A percentile compares a stretch with the other conserved stretches of the same genome.
These are phyloP conservation scores for Aspergillus japonicus DNA, from an alignment of 2,329 filamentous ascomycete genomes.

Conservation along the genomic window DNA sequence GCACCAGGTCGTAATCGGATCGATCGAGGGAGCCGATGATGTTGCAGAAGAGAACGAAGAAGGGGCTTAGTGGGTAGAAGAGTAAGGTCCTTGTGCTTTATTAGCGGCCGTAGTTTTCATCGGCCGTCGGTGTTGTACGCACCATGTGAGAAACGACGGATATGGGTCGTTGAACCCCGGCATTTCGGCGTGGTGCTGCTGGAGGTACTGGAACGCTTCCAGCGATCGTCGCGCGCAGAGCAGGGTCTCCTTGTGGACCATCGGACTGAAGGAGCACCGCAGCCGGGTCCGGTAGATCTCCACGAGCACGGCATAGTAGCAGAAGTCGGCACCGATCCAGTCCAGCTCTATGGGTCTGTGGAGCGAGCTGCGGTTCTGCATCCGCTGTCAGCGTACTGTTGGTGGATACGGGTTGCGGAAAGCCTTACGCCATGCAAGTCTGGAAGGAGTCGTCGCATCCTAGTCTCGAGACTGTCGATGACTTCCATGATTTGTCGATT, in stretches of 20 bases:
- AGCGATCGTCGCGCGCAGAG: background rate
- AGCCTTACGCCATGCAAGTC: background rate
- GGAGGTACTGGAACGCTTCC: background rate
- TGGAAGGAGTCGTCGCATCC: background rate
- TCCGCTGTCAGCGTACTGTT: background rate
- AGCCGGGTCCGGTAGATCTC: background rate
- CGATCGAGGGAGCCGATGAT: conserved; percentile 22
- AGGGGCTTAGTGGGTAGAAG: conserved; percentile 23
- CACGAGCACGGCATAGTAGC: background rate
- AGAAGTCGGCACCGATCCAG: background rate
- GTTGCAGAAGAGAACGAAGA: conserved; percentile 28
- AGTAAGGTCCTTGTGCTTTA: conserved; percentile 1
- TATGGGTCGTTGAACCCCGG: background rate
- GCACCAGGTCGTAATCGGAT: conserved; percentile 21
- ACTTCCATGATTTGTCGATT: background rate
- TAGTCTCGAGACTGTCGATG: background rate
- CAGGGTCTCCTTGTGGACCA: background rate
- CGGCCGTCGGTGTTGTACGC: background rate
- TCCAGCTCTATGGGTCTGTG: background rate
- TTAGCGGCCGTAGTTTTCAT: background rate
- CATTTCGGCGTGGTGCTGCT: background rate
- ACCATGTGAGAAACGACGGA: background rate
- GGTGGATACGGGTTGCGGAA: background rate
- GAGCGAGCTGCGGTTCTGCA: background rate
- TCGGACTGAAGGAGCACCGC: background rate